phyloP scores from a whole-genome alignment of 140 eudicot species.

The Flaveria floridana region DNA sequence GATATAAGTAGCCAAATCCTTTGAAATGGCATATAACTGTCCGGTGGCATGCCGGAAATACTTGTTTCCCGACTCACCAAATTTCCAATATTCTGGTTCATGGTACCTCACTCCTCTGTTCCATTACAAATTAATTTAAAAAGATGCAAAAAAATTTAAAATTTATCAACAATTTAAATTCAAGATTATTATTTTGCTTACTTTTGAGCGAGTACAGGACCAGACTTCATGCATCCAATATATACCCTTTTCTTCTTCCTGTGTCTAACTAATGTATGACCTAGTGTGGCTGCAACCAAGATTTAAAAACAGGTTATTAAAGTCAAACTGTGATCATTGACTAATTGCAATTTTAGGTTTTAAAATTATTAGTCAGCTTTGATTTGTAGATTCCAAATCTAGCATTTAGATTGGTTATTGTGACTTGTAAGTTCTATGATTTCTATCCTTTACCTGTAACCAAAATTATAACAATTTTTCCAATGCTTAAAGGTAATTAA shows the following conservation, averaged over 20 bases:
- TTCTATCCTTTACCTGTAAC: not conserved
- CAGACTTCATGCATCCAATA: constrained; percentile 95
- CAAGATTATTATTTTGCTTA: constrained; percentile 26
- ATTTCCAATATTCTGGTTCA: constrained; percentile 92
- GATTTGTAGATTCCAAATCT: not conserved
- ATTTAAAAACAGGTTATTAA: not conserved
- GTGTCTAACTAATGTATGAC: constrained; percentile 75
- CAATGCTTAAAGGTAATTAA: not conserved
- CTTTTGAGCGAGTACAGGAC: constrained; percentile 97
- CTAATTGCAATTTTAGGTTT: not conserved
- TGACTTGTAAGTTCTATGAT: not conserved
- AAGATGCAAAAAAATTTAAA: not conserved
- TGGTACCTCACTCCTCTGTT: constrained; percentile 93
- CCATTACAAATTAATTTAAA: constrained; percentile 17
- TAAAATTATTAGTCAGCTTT: not conserved
- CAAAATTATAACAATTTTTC: not conserved
- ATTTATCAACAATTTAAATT: not conserved
- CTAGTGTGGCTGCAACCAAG: constrained; percentile 71
- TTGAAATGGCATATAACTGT: constrained; percentile 78
- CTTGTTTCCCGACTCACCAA: constrained; percentile 88
- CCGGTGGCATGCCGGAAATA: constrained; percentile 95
- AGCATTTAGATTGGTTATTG: not conserved
- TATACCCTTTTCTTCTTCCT: constrained; percentile 73
- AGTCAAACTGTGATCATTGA: constrained; percentile 13
- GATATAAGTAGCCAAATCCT: constrained; percentile 79